Base-by-base conservation (phyloP, 2,329 filamentous ascomycete genomes). In the Davidsoniella virescens region DNA sequence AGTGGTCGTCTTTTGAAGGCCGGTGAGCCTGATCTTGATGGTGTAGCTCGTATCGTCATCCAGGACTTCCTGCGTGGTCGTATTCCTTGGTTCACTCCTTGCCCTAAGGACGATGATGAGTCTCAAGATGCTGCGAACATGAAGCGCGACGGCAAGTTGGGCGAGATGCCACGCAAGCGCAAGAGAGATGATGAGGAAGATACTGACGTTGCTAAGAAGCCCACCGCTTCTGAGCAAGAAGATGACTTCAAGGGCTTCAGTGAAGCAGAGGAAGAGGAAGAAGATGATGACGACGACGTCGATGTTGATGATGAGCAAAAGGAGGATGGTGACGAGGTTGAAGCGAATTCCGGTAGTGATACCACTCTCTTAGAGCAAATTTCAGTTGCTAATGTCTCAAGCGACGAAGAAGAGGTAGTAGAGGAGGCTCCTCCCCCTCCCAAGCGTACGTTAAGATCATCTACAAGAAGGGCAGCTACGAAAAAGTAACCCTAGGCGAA, bases 41-140 rank as follows among this genome's bases (percentile, higher is more conserved):
- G 88, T 59, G 87, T 94, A 44, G 92, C 92, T 1, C 94, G 94
- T 66, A 94, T 94, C 79, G 84, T 98, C 1, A 69, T 98, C 53
- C 96, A 94, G 59, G 92, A 98, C 61, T 98, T 96, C 63, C 77
- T 96, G 60, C 72, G 92, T 55, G 92, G 92, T 51, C 95, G 90
- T 66, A 85, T 96, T 23, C 92, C 92, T 1, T 98, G 93, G 92
- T 98, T 87, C 61, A 92, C 85, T 0, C 80, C 87, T 20, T 55
- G 51, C 7, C 81, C 87, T 8, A 87, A 88, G 2, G 66, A 72
- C 12, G 61, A 65, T 3, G 75, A 75, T 44, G 44, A 52, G 17
- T 23, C 43, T n/a, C 39, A 33, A 14, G 69, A 67, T 12, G 67
- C 68, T 2, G 67, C 64, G 37, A 66, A 81, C n/a, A 76, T 80